These are phyloP conservation scores for Lichtheimia corymbifera DNA, from an alignment of 371 early-diverging fungal species.

Conservation along the genomic window DNA sequence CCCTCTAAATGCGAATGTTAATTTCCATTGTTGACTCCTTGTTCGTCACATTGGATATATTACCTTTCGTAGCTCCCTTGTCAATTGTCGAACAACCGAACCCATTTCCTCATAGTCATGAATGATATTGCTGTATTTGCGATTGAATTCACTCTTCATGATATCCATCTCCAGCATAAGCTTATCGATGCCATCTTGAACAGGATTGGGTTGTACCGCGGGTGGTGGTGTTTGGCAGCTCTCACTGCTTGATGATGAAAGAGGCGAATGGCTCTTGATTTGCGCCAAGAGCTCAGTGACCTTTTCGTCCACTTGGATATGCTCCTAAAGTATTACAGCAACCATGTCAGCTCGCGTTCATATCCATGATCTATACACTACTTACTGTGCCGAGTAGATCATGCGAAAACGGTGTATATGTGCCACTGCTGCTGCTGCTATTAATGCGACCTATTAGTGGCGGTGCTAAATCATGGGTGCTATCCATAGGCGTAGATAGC, in stretches of 20 bases:
- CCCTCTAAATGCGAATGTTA: conserved; percentile 14
- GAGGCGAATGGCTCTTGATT: conserved; percentile 12
- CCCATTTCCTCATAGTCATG: conserved; percentile 21
- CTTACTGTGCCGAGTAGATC: conserved; percentile 5
- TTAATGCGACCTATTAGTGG: not conserved
- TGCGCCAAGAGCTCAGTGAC: conserved; percentile 12
- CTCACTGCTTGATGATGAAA: conserved; percentile 5
- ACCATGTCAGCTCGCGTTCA: not conserved
- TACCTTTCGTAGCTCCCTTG: conserved; percentile 12
- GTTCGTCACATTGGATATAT: not conserved
- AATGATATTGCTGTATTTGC: conserved; percentile 12
- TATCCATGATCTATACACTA: not conserved
- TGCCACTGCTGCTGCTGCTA: not conserved
- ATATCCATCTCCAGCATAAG: conserved; percentile 17
- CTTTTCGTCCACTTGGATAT: conserved; percentile 9
- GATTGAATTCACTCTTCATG: conserved; percentile 18
- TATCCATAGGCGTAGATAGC: conserved; percentile 7
- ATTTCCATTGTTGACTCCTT: not conserved
- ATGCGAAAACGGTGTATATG: conserved; percentile 5
- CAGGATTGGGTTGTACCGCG: not conserved
- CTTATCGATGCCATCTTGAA: conserved; percentile 12
- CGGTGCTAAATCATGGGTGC: conserved; percentile 4
- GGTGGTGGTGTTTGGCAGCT: conserved; percentile 9
- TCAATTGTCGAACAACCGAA: conserved; percentile 13
- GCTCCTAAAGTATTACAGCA: not conserved